Conservation (phyloP, 2,329 filamentous ascomycete species). For the Pseudocercospora eumusae region DNA sequence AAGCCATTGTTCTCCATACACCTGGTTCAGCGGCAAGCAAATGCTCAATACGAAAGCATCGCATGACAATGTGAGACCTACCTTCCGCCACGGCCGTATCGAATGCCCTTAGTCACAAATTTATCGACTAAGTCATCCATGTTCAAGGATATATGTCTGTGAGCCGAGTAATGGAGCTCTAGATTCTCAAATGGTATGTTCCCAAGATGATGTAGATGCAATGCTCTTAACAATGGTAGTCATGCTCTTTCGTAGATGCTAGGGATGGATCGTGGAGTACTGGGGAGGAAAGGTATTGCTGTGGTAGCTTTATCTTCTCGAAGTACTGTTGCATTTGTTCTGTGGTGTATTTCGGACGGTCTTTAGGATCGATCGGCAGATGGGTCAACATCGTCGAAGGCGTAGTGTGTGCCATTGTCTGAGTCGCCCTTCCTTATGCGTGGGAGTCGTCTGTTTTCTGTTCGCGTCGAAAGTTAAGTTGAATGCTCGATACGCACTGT, state of each 20-base stretch:
- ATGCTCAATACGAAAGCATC: constrained; percentile 31
- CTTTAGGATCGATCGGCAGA: constrained; percentile 23
- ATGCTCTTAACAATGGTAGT: constrained; percentile 32
- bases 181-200: constrained; percentile 60
- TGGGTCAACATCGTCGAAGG: constrained; percentile 21
- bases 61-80: not conserved
- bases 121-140: constrained; percentile 56
- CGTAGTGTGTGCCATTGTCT: constrained; percentile 27
- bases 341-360: constrained; percentile 29
- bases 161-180: constrained; percentile 55
- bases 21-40: not conserved
- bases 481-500: no score
- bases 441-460: no score
- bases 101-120: constrained; percentile 45
- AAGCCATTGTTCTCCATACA: constrained; percentile 63
- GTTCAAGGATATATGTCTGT: constrained; percentile 53
- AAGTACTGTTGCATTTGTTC: constrained; percentile 32
- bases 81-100: constrained; percentile 54
- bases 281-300: constrained; percentile 21
- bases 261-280: constrained; percentile 24
- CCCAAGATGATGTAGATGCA: constrained; percentile 46
- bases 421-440: no score
- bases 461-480: no score
- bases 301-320: constrained; percentile 28
- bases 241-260: constrained; percentile 31